Conservation (phyloP, 306 rosid genomes). For the Lotus japonicus region DNA sequence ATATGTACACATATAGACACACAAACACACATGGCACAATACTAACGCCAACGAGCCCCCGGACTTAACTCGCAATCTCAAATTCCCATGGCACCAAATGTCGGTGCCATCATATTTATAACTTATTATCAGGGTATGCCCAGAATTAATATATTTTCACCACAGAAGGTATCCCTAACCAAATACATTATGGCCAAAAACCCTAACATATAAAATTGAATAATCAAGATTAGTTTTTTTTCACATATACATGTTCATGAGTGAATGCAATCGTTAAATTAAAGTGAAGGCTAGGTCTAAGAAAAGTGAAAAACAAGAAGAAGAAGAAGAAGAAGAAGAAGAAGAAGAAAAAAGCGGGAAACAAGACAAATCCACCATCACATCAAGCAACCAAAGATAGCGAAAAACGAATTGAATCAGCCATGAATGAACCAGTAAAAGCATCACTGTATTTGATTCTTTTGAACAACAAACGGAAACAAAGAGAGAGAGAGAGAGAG, state of each 20-base stretch:
- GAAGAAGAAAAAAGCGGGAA: too few relatives aligned
- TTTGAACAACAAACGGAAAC: background rate
- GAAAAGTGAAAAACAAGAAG: background rate
- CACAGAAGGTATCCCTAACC: background rate
- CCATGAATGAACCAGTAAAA: background rate
- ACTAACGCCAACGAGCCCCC: too few relatives aligned
- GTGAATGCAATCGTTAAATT: background rate
- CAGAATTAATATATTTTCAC: too few relatives aligned
- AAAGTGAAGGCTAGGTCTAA: background rate
- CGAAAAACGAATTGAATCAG: background rate
- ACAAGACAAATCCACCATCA: background rate
- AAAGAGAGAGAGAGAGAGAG: background rate
- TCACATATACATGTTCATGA: background rate
- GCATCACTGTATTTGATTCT: constrained; percentile 7
- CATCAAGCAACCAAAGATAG: background rate
- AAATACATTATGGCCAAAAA: background rate
- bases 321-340: too few relatives aligned
- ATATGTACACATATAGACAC: too few relatives aligned
- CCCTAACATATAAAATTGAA: too few relatives aligned
- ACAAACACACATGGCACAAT: too few relatives aligned
- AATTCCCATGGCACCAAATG: too few relatives aligned
- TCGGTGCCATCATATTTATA: too few relatives aligned
- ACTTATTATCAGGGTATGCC: too few relatives aligned
- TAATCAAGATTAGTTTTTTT: background rate
- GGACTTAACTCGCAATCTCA: too few relatives aligned